Percentiles rank a stretch among this genome's conserved stretches.
These are phyloP conservation scores for Rhizopogon vulgaris DNA, from an alignment of 768 basidiomycete genomes.

Conservation along the genomic window DNA sequence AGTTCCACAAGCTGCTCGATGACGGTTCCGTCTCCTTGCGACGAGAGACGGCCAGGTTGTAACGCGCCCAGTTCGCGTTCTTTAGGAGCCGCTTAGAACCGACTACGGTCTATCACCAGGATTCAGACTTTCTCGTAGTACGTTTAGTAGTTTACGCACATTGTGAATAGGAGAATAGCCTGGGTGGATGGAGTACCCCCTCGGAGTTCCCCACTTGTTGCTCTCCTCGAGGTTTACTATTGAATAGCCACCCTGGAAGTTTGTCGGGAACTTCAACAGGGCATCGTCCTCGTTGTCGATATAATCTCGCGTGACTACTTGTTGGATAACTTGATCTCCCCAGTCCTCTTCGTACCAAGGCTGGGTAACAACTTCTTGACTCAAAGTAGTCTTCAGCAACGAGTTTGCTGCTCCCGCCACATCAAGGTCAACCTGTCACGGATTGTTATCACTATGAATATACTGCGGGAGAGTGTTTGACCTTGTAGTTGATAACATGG, in stretches of 20 bases:
- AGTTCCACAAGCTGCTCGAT: slow-evolving; percentile 56
- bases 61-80: slow-evolving; percentile 63
- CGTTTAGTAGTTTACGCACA: slow-evolving; percentile 21
- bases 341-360: slow-evolving; percentile 58
- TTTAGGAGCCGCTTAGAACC: slow-evolving; percentile 54
- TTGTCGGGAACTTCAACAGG: slow-evolving; percentile 43
- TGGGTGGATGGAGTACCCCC: slow-evolving; percentile 59
- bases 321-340: slow-evolving; percentile 49
- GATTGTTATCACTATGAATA: neutral
- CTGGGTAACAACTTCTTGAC: slow-evolving; percentile 41
- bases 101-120: slow-evolving; percentile 39
- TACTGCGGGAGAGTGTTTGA: slow-evolving; percentile 6
- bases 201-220: slow-evolving; percentile 52
- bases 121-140: neutral
- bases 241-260: slow-evolving; percentile 53
- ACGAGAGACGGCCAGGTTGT: slow-evolving; percentile 51
- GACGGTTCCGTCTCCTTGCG: slow-evolving; percentile 58
- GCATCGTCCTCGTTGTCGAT: slow-evolving; percentile 48
- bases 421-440: slow-evolving; percentile 53
- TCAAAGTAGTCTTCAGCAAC: slow-evolving; percentile 43
- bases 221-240: slow-evolving; percentile 47
- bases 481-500: slow-evolving; percentile 62
- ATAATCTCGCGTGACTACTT: slow-evolving; percentile 41
- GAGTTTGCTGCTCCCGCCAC: slow-evolving; percentile 56
- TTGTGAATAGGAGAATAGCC: slow-evolving; percentile 49